phyloP scores from a whole-genome alignment of 2,329 filamentous ascomycete genomes.

The Nigrograna mackinnonii region DNA sequence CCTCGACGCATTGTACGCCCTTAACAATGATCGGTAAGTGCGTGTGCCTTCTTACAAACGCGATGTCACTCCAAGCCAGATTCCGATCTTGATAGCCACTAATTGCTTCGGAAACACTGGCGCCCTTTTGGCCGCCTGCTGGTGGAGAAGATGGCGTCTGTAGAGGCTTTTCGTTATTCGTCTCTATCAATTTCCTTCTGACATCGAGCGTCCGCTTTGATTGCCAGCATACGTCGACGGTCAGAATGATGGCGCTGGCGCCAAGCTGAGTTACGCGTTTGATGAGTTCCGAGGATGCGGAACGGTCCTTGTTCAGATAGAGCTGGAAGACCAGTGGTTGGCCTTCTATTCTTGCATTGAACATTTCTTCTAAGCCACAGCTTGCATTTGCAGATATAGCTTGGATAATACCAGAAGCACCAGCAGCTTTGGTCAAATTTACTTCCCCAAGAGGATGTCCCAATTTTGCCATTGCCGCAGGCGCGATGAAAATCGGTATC shows the following conservation, averaged over 20 bases:
- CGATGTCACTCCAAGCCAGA: not conserved
- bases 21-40: constrained; percentile 35
- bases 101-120: not conserved
- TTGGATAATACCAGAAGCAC: constrained; percentile 54
- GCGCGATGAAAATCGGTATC: constrained; percentile 59
- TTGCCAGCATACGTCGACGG: constrained; percentile 44
- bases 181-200: constrained; percentile 32
- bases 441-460: constrained; percentile 53
- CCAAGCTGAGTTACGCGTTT: constrained; percentile 33
- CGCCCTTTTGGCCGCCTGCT: not conserved
- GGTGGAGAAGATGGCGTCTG: not conserved
- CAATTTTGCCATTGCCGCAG: constrained; percentile 43
- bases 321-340: constrained; percentile 1
- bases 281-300: constrained; percentile 35
- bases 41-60: constrained; percentile 16
- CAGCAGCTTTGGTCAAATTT: constrained; percentile 56
- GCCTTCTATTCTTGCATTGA: constrained; percentile 9
- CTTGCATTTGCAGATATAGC: constrained; percentile 45
- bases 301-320: constrained; percentile 21
- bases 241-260: constrained; percentile 45
- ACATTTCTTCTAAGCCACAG: constrained; percentile 36
- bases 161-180: not conserved
- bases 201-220: constrained; percentile 39
- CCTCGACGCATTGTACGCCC: constrained; percentile 34
- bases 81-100: not conserved